A percentile compares a stretch with the other conserved stretches of the same genome.
phyloP scores from a whole-genome alignment of 2,329 filamentous ascomycete genomes.

The Arthrobotrys musiformis region DNA sequence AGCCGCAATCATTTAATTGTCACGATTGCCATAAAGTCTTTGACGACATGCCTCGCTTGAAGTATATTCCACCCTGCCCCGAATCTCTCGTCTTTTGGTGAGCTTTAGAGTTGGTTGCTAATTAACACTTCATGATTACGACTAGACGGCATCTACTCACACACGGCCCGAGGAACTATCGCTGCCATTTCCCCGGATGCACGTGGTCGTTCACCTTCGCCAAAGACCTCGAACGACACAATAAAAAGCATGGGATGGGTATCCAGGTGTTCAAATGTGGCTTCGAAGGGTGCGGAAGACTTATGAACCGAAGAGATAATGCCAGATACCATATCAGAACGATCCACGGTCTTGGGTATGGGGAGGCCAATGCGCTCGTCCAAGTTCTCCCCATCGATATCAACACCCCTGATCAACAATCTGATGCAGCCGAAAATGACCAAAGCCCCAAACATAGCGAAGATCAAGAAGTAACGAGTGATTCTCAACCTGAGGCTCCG shows the following conservation, averaged over 20 bases:
- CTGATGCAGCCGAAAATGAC: neutral
- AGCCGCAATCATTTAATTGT: neutral
- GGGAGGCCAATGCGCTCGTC: neutral
- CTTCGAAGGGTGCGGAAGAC: neutral
- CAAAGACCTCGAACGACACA: neutral
- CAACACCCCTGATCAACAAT: neutral
- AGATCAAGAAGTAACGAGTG: too few species aligned
- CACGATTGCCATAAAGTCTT: neutral
- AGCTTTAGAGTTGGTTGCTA: neutral
- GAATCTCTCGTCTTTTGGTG: neutral
- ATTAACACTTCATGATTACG: too few species aligned
- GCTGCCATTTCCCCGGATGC: neutral
- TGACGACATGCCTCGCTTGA: neutral
- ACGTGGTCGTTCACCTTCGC: neutral
- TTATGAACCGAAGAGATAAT: slow-evolving; percentile 1
- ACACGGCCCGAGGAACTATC: slow-evolving; percentile 1
- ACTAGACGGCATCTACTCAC: neutral
- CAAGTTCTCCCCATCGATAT: neutral
- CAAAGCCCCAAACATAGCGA: too few species aligned
- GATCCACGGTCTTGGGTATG: neutral
- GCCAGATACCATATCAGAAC: neutral
- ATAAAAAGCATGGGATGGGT: neutral
- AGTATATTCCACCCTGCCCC: neutral
- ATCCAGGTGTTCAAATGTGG: neutral
- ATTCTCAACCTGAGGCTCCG: neutral